These are phyloP conservation scores for Phytophthora kernoviae DNA, from an alignment of 352 stramenopile genomes.

Conservation along the genomic window DNA sequence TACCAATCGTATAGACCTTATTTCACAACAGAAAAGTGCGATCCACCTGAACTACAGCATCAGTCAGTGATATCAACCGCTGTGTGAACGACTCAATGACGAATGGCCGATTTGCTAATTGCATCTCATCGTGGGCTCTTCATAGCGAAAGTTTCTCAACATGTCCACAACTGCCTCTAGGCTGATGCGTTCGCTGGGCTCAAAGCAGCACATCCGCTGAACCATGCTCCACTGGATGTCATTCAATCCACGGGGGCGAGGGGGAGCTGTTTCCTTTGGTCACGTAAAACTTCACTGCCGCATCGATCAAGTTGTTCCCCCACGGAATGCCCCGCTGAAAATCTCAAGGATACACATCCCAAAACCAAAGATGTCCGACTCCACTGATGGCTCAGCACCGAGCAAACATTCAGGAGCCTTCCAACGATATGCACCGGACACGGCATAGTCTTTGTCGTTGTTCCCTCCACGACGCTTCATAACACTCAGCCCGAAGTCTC, in stretches of 20 bases:
- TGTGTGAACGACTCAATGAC: too few species aligned
- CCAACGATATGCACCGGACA: constrained; percentile 26
- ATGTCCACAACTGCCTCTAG: constrained; percentile 30
- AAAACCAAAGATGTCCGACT: constrained; percentile 37
- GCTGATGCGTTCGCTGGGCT: constrained; percentile 27
- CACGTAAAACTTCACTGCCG: constrained; percentile 35
- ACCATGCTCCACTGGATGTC: constrained; percentile 38
- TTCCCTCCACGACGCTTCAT: constrained; percentile 24
- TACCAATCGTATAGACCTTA: too few species aligned
- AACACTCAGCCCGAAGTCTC: constrained; percentile 38
- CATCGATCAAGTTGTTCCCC: constrained; percentile 20
- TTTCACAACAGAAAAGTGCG: too few species aligned
- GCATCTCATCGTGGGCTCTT: not conserved
- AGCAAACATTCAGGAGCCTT: constrained; percentile 37
- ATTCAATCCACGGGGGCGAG: constrained; percentile 12
- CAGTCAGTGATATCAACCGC: too few species aligned
- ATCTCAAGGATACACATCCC: constrained; percentile 44
- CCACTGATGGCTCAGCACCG: constrained; percentile 8
- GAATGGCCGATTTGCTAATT: too few species aligned
- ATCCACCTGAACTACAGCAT: too few species aligned
- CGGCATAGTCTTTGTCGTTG: constrained; percentile 2
- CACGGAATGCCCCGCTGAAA: constrained; percentile 30
- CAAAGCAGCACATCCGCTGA: constrained; percentile 32
- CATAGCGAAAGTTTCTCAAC: constrained; percentile 25
- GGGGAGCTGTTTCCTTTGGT: constrained; percentile 21